Conservation (phyloP, 306 rosid species). For the Crataegus laevigata region DNA sequence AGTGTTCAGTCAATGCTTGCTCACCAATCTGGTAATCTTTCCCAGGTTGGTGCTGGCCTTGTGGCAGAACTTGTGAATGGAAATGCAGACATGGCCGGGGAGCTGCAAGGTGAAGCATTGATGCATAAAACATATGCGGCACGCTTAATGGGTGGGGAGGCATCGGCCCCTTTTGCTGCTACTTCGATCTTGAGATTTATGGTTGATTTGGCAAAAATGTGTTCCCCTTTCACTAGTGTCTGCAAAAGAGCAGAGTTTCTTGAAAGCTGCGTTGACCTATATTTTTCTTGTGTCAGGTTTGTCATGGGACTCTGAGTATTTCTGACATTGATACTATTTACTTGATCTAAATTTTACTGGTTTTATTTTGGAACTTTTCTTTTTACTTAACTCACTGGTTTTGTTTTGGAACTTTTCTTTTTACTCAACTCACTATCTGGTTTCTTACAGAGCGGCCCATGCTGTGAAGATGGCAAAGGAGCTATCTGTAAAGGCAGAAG, state of each 20-base stretch:
- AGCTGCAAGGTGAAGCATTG: conserved; percentile 99
- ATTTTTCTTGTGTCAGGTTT: conserved; percentile 96
- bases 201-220: conserved; percentile 99
- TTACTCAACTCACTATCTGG: conserved; percentile 16
- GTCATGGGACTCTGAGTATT: conserved; percentile 17
- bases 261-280: conserved; percentile 88
- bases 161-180: conserved; percentile 97
- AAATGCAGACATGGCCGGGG: conserved; percentile 93
- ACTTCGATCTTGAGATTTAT: conserved; percentile 91
- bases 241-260: conserved; percentile 92
- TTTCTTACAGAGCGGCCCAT: conserved; percentile 76
- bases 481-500: conserved; percentile 73
- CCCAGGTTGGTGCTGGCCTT: conserved; percentile 91
- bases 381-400: conserved; percentile 19
- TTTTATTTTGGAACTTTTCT: not conserved
- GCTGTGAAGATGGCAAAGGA: conserved; percentile 95
- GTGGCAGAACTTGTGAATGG: conserved; percentile 97
- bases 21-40: conserved; percentile 89
- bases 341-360: not conserved
- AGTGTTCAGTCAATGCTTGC: conserved; percentile 91
- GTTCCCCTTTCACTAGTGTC: conserved; percentile 75
- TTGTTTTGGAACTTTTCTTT: not conserved
- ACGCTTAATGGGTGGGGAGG: conserved; percentile 99
- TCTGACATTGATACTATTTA: conserved; percentile 2
- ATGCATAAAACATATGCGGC: conserved; percentile 99